phyloP scores from a whole-genome alignment of 345 rosid species.

The Stellera chamaejasme region DNA sequence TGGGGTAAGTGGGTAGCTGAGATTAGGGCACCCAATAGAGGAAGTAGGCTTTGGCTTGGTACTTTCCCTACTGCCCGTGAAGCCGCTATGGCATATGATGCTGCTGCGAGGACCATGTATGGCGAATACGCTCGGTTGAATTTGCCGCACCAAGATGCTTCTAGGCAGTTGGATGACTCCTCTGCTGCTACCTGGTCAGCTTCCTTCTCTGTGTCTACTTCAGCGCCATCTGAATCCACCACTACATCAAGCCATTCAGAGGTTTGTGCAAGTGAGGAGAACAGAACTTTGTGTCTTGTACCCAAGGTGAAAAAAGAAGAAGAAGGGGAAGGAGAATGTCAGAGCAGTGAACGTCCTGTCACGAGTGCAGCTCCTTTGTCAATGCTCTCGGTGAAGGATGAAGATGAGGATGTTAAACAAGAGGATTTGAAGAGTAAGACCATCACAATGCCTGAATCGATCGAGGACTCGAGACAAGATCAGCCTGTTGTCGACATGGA shows the following conservation, averaged over 20 bases:
- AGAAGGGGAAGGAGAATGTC: constrained; percentile 18
- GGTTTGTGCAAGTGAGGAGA: constrained; percentile 26
- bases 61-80: constrained; percentile 57
- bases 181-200: constrained; percentile 16
- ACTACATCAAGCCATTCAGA: constrained; percentile 36
- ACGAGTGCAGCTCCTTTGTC: neutral
- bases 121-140: constrained; percentile 57
- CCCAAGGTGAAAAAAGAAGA: constrained; percentile 16
- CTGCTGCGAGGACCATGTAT: constrained; percentile 70
- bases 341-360: neutral
- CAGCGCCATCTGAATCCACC: constrained; percentile 21
- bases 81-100: constrained; percentile 77
- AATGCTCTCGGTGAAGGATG: constrained; percentile 9
- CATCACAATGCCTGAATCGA: constrained; percentile 1
- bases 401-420: neutral
- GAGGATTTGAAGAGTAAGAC: neutral
- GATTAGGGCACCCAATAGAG: constrained; percentile 65
- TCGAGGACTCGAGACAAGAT: neutral
- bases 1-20: constrained; percentile 98
- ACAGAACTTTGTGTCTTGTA: constrained; percentile 1
- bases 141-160: constrained; percentile 19
- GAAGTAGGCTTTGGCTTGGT: constrained; percentile 76
- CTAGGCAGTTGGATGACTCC: neutral
- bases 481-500: constrained; percentile 8
- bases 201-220: constrained; percentile 11